phyloP scores from a whole-genome alignment of 2,329 filamentous ascomycete genomes.

The Monosporascus sp. region DNA sequence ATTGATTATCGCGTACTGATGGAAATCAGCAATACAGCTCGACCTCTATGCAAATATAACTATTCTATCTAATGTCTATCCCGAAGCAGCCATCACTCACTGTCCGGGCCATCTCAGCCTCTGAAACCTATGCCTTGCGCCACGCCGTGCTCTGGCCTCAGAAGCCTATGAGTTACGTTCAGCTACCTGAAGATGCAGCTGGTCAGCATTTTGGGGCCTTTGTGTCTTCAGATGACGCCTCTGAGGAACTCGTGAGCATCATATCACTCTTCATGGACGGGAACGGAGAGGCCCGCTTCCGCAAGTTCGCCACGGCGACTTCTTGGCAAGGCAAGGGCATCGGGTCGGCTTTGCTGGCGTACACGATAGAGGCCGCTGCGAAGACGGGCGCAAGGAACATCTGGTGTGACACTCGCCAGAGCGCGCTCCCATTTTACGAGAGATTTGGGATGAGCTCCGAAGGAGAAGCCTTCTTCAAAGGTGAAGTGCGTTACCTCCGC shows the following conservation, averaged over 20 bases:
- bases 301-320: conserved; percentile 19
- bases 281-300: conserved; percentile 15
- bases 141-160: conserved; percentile 20
- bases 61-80: no score
- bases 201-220: conserved; percentile 20
- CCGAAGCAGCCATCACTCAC: not conserved
- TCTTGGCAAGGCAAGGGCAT: conserved; percentile 17
- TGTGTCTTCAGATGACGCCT: not conserved
- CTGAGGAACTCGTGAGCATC: conserved; percentile 12
- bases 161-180: conserved; percentile 15
- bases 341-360: conserved; percentile 14
- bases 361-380: conserved; percentile 14
- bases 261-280: conserved; percentile 18
- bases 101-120: conserved; percentile 13
- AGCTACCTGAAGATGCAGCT: conserved; percentile 15
- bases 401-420: conserved; percentile 20
- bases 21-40: no score
- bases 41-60: no score
- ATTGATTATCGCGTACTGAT: no score
- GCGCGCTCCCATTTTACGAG: conserved; percentile 17
- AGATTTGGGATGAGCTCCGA: conserved; percentile 17
- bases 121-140: conserved; percentile 16
- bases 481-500: conserved; percentile 17
- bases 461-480: conserved; percentile 17
- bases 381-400: conserved; percentile 12